Base-by-base conservation (phyloP, 108 stramenopile genomes). In the Asterionellopsis glacialis region DNA sequence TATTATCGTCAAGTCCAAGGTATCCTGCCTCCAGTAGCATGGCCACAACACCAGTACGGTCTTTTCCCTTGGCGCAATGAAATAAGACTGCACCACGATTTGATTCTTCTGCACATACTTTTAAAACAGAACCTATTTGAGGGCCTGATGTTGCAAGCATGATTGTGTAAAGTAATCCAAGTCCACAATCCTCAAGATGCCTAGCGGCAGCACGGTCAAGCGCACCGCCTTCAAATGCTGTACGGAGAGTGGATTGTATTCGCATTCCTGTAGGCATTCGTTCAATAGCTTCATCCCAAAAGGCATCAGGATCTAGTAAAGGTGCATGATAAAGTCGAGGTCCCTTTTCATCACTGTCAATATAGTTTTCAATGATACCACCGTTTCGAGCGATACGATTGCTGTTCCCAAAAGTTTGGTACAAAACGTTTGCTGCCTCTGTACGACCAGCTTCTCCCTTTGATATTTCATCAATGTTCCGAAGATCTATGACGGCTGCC, bases 131-230 rank as follows among this genome's bases (percentile, higher is more conserved):
- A 9, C 39, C 43, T 11, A 62, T 62, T 38, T 23, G 16, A 33
- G 23, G 11, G 0, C 50, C 41, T 22, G 41, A 43, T 12, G 45
- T 26, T 49, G 16, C 41, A 44, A 67, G 53, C 45, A 50, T 67
- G 9, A 67, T 28, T 0, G 26, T 25, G 15, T 67, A 57, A 25
- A 67, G 28, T 45, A 60, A 26, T 26, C 57, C 44, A 16, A 57
- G 48, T 4, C 65, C 65, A 11, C 65, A 56, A 13, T 49, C 41
- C 43, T 67, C 65, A 24, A 67, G 25, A 38, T 51, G 55, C 43
- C 65, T 41, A 13, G 65, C 65, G 10, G 65, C 65, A 11, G 65
- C 65, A 10, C 58, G 43, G 44, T 67, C 65, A 21, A 67, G 65
- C 10, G 65, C 65, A 38, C 65, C 65, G 18, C 65, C 58, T 16